A percentile compares a stretch with the other conserved stretches of the same genome.
Evolutionary conservation across 2,329 filamentous ascomycete species (phyloP).

Genomic region (Beauveria bassiana): DNA sequence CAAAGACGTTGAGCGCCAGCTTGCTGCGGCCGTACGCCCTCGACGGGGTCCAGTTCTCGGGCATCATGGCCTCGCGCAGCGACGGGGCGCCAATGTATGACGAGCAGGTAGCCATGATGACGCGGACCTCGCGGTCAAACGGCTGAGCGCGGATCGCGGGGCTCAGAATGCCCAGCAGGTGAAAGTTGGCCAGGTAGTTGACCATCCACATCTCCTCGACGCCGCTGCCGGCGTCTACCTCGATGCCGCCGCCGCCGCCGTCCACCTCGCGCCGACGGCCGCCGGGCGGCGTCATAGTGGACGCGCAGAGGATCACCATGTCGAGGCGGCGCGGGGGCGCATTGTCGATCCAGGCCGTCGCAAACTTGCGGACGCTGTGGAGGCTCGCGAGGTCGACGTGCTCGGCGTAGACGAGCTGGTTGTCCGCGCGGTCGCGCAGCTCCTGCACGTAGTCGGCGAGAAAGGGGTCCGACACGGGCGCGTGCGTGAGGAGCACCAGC

Average conservation of each 20-base stretch:
- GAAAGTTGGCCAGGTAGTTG: slow-evolving; percentile 94
- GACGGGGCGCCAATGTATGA: slow-evolving; percentile 76
- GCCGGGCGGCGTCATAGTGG: slow-evolving; percentile 64
- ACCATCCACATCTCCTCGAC: slow-evolving; percentile 88
- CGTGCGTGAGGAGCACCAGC: slow-evolving; percentile 79
- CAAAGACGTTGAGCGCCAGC: slow-evolving; percentile 84
- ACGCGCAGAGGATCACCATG: slow-evolving; percentile 82
- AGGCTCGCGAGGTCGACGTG: slow-evolving; percentile 84
- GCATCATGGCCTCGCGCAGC: slow-evolving; percentile 44
- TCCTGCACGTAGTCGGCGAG: slow-evolving; percentile 90
- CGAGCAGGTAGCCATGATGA: slow-evolving; percentile 80
- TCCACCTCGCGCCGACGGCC: slow-evolving; percentile 52
- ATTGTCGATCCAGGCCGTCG: slow-evolving; percentile 97
- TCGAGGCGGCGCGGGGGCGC: slow-evolving; percentile 81
- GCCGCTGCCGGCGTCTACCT: slow-evolving; percentile 78
- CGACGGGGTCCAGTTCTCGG: slow-evolving; percentile 45
- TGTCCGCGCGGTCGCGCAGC: slow-evolving; percentile 65
- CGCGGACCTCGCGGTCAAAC: slow-evolving; percentile 83
- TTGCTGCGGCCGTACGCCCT: slow-evolving; percentile 58
- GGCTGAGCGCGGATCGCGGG: slow-evolving; percentile 88
- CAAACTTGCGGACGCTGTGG: slow-evolving; percentile 86
- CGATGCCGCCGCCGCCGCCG: slow-evolving; percentile 86
- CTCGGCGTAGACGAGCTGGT: slow-evolving; percentile 89
- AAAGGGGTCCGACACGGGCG: slow-evolving; percentile 76
- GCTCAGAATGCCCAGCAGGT: slow-evolving; percentile 82